phyloP scores from a whole-genome alignment of 805 yeast species.

The Yarrowia sp. region DNA sequence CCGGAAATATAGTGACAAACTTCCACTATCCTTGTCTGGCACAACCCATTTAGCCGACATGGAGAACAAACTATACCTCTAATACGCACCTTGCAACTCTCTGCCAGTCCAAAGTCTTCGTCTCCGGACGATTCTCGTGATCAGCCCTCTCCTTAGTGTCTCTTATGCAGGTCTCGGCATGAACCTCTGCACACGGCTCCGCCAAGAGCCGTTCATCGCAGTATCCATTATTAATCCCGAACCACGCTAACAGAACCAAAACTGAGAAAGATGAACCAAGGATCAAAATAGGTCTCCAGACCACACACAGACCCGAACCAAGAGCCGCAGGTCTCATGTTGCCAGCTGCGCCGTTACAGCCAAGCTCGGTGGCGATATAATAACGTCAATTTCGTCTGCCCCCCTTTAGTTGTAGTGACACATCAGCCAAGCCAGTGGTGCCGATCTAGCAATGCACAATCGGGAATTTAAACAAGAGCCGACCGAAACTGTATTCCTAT shows the following conservation, averaged over 20 bases:
- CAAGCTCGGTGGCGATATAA: slow-evolving; percentile 1
- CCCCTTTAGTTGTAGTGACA: too few relatives aligned
- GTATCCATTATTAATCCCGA: background rate
- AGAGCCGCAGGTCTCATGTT: too few relatives aligned
- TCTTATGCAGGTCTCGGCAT: background rate
- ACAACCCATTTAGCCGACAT: background rate
- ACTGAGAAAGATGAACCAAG: too few relatives aligned
- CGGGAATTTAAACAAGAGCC: background rate
- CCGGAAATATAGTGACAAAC: too few relatives aligned
- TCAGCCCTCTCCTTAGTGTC: background rate
- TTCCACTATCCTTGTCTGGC: background rate
- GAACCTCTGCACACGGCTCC: background rate
- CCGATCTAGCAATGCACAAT: slow-evolving; percentile 7
- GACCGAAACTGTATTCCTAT: background rate
- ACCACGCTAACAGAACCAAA: background rate
- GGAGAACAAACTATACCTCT: background rate
- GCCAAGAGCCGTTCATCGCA: slow-evolving; percentile 3
- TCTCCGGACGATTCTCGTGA: background rate
- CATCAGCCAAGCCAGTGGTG: background rate
- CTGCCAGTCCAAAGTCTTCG: background rate
- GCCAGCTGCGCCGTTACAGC: background rate
- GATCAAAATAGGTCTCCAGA: too few relatives aligned
- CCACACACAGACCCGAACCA: too few relatives aligned
- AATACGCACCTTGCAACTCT: background rate
- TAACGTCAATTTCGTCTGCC: background rate